A percentile compares a stretch with the other conserved stretches of the same genome.
Evolutionary conservation across 2,329 filamentous ascomycete genomes (phyloP).

Genomic region (Talaromyces amestolkiae): DNA sequence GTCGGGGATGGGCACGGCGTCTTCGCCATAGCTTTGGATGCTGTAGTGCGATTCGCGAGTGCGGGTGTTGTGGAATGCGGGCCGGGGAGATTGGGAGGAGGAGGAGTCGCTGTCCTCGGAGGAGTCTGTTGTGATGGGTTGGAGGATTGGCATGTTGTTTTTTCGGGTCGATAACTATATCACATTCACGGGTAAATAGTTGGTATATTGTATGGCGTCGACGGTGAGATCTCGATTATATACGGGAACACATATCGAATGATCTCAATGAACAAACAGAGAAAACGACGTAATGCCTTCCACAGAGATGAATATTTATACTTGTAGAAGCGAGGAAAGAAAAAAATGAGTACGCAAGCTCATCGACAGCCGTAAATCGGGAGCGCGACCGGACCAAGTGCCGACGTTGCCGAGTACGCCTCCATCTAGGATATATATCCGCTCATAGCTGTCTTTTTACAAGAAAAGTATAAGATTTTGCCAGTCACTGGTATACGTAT

Average conservation of each 20-base stretch:
- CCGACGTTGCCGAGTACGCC: neutral
- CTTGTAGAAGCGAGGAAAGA: neutral
- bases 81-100: neutral
- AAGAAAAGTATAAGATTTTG: too few species aligned
- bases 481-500: too few species aligned
- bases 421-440: neutral
- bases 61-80: neutral
- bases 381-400: constrained; percentile 1
- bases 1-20: neutral
- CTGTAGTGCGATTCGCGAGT: neutral
- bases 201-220: neutral
- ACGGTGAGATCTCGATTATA: neutral
- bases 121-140: constrained; percentile 8
- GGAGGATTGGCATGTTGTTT: constrained; percentile 5
- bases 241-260: neutral
- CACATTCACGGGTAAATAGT: neutral
- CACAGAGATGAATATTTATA: neutral
- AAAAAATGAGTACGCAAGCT: neutral
- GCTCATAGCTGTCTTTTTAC: neutral
- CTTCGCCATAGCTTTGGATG: constrained; percentile 5
- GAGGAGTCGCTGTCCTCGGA: neutral
- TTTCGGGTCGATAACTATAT: too few species aligned
- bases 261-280: neutral
- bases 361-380: neutral
- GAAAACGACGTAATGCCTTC: neutral